Base-by-base conservation (phyloP, 352 stramenopile species). In the Phytophthora kernoviae region DNA sequence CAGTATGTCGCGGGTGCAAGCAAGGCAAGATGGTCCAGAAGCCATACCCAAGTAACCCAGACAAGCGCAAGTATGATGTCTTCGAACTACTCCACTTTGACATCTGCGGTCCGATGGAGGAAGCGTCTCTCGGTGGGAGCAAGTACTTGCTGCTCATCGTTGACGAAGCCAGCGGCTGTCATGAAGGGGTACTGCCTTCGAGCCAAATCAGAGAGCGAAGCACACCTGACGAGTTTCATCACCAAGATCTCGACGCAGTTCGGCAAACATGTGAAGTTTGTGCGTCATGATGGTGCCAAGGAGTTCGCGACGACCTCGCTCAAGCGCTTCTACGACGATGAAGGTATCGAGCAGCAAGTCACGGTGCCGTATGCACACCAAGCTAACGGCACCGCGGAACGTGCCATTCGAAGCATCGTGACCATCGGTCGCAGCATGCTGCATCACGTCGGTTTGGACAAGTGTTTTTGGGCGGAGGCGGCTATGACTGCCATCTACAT, bases 21-120 rank as follows among this genome's bases (percentile, higher is more conserved):
- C 54, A 69, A 59, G 60, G 54, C 1, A 68, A 68, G 12, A 68
- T 63, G 60, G 60, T 59, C 5, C 60, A 68, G 33, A 68, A 63
- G 10, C 53, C 45, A 4, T 63, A 54, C 40, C 32, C 45, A 26
- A 58, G 52, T 32, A 58, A 57, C 39, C 26, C 0, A 6, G 22
- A 55, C 33, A 63, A 69, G 37, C 26, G 14, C 24, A 27, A 26
- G 11, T 59, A 64, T 40, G 22, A 36, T 1, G 12, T 24, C 1
- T 62, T 68, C 46, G 51, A 68, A 24, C 30, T 58, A 3, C 45
- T 62, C 5, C 59, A 68, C 46, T 62, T 68, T 36, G 52, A 61
- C 43, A 57, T 57, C 20, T 61, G 51, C 39, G 44, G 58, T 0
- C 46, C 44, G n/a, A 62, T 62, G 59, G 52, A 62, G 30, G 21